A percentile compares a stretch with the other conserved stretches of the same genome.
Conservation (phyloP, 495 filamentous ascomycete genomes). For the Daldinia concentrica region DNA sequence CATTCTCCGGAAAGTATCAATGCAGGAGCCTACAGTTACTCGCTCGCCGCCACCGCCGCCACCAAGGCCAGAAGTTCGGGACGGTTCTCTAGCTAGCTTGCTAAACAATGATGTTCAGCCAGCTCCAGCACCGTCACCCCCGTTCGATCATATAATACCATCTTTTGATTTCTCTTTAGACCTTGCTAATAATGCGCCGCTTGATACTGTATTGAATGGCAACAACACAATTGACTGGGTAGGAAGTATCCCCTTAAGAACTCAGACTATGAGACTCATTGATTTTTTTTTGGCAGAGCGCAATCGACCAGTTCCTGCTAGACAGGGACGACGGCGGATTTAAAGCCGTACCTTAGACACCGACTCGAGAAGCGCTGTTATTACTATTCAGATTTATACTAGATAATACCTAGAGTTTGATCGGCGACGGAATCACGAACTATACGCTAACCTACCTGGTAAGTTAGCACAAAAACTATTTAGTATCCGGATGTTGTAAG, state of each 20-base stretch:
- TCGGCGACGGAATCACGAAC: constrained; percentile 23
- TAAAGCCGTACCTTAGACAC: constrained; percentile 20
- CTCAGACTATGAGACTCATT: constrained; percentile 7
- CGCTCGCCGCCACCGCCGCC: constrained; percentile 38
- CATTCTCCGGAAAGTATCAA: constrained; percentile 51
- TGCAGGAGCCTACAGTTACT: constrained; percentile 30
- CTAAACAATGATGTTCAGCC: constrained; percentile 44
- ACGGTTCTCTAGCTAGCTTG: constrained; percentile 40
- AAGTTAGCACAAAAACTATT: not conserved
- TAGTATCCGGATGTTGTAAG: not conserved
- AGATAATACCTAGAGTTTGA: constrained; percentile 12
- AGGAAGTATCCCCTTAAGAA: constrained; percentile 14
- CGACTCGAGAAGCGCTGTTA: not conserved
- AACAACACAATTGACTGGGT: constrained; percentile 54
- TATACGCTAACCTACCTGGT: constrained; percentile 11
- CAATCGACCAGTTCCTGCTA: constrained; percentile 50
- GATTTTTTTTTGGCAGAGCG: constrained; percentile 39
- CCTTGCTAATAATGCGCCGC: constrained; percentile 35
- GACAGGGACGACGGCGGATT: constrained; percentile 41
- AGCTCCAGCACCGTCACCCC: constrained; percentile 15
- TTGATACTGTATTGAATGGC: constrained; percentile 46
- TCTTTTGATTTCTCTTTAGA: constrained; percentile 37
- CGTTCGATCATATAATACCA: constrained; percentile 25
- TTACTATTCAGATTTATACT: constrained; percentile 1
- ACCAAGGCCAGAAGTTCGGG: constrained; percentile 41